phyloP scores from a whole-genome alignment of 495 filamentous ascomycete genomes.

The Cercophora sp. region DNA sequence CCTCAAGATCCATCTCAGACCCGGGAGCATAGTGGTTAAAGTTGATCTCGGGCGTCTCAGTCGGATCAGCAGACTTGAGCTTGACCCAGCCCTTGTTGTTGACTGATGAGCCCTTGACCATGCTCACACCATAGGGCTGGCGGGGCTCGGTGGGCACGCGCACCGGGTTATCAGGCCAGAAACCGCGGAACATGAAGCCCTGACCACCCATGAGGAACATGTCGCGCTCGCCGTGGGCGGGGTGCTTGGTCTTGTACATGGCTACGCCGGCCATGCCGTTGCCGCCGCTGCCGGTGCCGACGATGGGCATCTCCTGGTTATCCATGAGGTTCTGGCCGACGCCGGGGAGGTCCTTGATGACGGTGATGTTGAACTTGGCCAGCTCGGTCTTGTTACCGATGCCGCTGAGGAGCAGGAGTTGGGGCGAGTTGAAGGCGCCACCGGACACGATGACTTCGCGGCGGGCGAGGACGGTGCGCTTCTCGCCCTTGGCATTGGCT shows the following conservation, averaged over 20 bases:
- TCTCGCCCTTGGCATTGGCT: constrained; percentile 29
- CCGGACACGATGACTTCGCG: constrained; percentile 53
- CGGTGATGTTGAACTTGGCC: constrained; percentile 35
- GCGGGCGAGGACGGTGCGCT: constrained; percentile 31
- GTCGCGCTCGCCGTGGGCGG: constrained; percentile 34
- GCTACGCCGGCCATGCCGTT: constrained; percentile 26
- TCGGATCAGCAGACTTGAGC: constrained; percentile 26
- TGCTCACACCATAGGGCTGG: constrained; percentile 31
- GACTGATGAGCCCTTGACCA: constrained; percentile 31
- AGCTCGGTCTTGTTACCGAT: constrained; percentile 35
- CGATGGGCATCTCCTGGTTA: constrained; percentile 41
- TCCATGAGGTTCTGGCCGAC: constrained; percentile 56
- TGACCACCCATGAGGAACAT: constrained; percentile 39
- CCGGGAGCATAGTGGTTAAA: constrained; percentile 33
- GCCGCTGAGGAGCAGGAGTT: constrained; percentile 46
- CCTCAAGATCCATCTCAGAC: constrained; percentile 27
- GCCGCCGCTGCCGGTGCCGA: constrained; percentile 26
- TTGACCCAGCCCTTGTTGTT: constrained; percentile 36
- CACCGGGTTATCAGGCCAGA: constrained; percentile 36
- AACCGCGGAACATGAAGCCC: constrained; percentile 36
- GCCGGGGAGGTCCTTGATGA: constrained; percentile 46
- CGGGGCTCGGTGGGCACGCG: constrained; percentile 23
- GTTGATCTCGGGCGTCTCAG: constrained; percentile 37
- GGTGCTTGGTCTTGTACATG: constrained; percentile 34
- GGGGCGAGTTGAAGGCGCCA: constrained; percentile 49